phyloP scores from a whole-genome alignment of 352 stramenopile species.

The Phytophthora capsici region DNA sequence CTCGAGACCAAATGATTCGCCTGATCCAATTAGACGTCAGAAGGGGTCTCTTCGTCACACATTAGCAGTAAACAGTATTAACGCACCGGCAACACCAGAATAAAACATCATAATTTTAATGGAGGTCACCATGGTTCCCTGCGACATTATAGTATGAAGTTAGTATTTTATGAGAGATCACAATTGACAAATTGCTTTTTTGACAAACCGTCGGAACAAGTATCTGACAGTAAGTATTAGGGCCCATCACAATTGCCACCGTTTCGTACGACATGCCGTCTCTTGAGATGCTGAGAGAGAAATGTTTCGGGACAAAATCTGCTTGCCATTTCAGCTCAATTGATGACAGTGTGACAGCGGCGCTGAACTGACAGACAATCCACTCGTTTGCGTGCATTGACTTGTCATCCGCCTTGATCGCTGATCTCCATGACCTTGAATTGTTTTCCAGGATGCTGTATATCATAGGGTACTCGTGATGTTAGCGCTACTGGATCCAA shows the following conservation, averaged over 20 bases:
- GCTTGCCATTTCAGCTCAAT: slow-evolving; percentile 58
- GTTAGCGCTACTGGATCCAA: neutral
- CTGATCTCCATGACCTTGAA: slow-evolving; percentile 55
- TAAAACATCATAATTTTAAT: slow-evolving; percentile 60
- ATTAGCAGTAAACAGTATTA: neutral
- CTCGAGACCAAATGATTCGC: slow-evolving; percentile 54
- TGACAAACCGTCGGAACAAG: slow-evolving; percentile 54
- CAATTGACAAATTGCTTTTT: neutral
- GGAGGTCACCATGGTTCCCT: slow-evolving; percentile 43
- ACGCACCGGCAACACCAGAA: slow-evolving; percentile 33
- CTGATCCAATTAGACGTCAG: slow-evolving; percentile 29
- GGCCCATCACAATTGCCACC: slow-evolving; percentile 52
- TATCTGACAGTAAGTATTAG: slow-evolving; percentile 35
- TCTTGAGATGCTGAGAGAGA: slow-evolving; percentile 53
- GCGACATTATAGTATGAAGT: slow-evolving; percentile 3
- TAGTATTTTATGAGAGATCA: neutral
- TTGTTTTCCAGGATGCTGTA: slow-evolving; percentile 51
- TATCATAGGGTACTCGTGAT: neutral
- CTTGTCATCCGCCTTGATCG: slow-evolving; percentile 24
- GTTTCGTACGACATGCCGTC: slow-evolving; percentile 57
- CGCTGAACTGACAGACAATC: slow-evolving; percentile 60
- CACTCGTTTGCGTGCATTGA: slow-evolving; percentile 42
- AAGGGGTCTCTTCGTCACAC: neutral
- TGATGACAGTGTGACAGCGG: slow-evolving; percentile 48
- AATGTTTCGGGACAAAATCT: slow-evolving; percentile 45